Evolutionary conservation across 129 eudicot genomes (phyloP), one percentile per base, ranked within the genome.

Genomic region (Erigeron canadensis): DNA sequence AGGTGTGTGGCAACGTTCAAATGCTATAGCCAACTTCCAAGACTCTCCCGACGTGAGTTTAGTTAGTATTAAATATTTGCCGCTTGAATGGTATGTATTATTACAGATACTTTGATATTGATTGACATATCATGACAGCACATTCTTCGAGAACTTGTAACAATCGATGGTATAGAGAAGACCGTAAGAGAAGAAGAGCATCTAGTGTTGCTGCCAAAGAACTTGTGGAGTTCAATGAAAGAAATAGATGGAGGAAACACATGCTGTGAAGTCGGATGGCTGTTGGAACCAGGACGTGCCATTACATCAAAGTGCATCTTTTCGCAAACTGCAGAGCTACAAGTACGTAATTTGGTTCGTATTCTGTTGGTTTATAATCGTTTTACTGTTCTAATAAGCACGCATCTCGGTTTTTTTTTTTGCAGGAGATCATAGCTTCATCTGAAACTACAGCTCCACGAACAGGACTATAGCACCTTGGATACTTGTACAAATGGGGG

Each of bases 211-310:
- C 88, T 95, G 43, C 99, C 99, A 18, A 91, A 73, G 81, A 82
- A 95, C 53, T 80, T 95, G 51, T 95, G 99, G 99, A 87, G 89
- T 72, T 90, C 94, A 9, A 50, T 84, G n/a, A 83, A 67, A 44
- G 83, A 75, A 68, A 63, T 19, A 55, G 72, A 81, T 47, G 92
- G 86, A 4, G 95, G 79, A 71, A 56, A 34, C 34, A 82, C 76
- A 57, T 84, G 79, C 79, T 88, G 82, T 61, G 94, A 90, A 81
- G 96, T 84, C 44, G 99, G 99, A 54, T 95, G 99, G 96, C 70
- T 95, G 80, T 71, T 88, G 67, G 86, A 78, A 68, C 45, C 79
- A 50, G 96, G 91, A 51, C 78, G 53, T n/a, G 86, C 83, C 39
- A 69, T 95, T 23, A 87, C 99, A 58, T 90, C 97, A 19, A 90